Evolutionary conservation across 1,284 basidiomycete genomes (phyloP), one percentile per base, ranked within the genome.

Genomic region (Austroboletus niveus): DNA sequence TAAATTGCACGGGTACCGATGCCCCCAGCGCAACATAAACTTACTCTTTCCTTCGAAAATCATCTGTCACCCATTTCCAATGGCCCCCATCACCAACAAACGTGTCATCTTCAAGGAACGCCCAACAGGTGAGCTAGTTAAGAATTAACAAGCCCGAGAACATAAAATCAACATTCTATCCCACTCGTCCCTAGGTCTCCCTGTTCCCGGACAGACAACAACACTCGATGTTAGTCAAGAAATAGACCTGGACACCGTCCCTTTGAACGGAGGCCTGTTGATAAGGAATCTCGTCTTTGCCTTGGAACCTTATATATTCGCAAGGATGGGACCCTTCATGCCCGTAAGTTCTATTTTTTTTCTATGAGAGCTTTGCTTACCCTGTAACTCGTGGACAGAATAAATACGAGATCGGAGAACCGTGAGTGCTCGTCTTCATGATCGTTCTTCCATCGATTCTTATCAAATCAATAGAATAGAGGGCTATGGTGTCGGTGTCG

Each of bases 261-360:
- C 48, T 17, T 35, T 60, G 47, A 39, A 50, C 1, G 59, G 59
- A 1, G 49, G 59, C 0, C 7, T 58, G 14, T 22, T 62, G 14
- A 34, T 59, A 43, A 62, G 60, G 47, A 58, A 38, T 3, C 51
- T 63, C n/a, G 47, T 59, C 7, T 27, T 60, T 30, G 48, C 55
- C 6, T 42, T 60, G 51, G 58, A 48, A 1, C 57, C 59, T 1
- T 48, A 32, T 40, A 0, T 60, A 1, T 17, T 46, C 1, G 17
- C 35, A 7, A 45, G 11, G 45, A 58, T 60, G 58, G 35, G 6
- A n/a, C 15, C 34, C 14, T 35, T 17, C 24, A 14, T 49, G 11
- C 35, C 50, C 10, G 58, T 54, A 9, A 42, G 49, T 40, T 35
- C 17, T 14, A 27, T n/a, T 8, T 15, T 6, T 15, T 42, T 27